phyloP scores from a whole-genome alignment of 352 stramenopile genomes.

The Phytophthora nicotianae region DNA sequence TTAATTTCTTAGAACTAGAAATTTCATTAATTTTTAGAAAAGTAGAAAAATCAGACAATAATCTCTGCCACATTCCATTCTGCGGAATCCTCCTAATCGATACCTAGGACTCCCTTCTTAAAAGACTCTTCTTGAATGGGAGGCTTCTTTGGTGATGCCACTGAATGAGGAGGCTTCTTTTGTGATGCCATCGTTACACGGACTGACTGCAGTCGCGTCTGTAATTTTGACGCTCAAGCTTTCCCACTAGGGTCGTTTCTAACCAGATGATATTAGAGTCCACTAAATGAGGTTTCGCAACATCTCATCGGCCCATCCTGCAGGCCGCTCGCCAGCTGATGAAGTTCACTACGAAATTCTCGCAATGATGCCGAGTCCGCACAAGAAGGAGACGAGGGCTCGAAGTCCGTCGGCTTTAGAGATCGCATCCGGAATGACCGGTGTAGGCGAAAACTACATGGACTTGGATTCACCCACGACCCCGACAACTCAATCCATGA shows the following conservation, averaged over 20 bases:
- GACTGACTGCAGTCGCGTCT: not conserved
- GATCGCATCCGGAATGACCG: conserved; percentile 17
- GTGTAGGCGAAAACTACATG: conserved; percentile 25
- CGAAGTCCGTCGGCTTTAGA: conserved; percentile 21
- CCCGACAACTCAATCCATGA: conserved; percentile 38
- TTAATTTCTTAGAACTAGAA: no score
- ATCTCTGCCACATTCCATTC: not conserved
- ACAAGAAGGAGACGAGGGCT: conserved; percentile 5
- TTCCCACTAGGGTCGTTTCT: conserved; percentile 19
- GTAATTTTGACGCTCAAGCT: conserved; percentile 5
- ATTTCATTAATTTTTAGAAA: no score
- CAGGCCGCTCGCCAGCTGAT: conserved; percentile 11
- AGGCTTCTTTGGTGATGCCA: no score
- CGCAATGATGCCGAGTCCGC: not conserved
- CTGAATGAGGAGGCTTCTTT: not conserved
- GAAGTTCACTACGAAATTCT: conserved; percentile 4
- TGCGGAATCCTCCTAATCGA: no score
- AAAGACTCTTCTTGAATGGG: no score
- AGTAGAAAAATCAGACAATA: not conserved
- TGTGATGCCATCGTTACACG: not conserved
- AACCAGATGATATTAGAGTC: conserved; percentile 26
- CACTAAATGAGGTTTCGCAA: conserved; percentile 1
- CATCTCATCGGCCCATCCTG: conserved; percentile 4
- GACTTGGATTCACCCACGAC: conserved; percentile 31
- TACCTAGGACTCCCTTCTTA: no score